Percentiles rank a stretch among this genome's conserved stretches.
These are phyloP conservation scores for Orbilia javanica DNA, from an alignment of 2,329 filamentous ascomycete species.

Conservation along the genomic window DNA sequence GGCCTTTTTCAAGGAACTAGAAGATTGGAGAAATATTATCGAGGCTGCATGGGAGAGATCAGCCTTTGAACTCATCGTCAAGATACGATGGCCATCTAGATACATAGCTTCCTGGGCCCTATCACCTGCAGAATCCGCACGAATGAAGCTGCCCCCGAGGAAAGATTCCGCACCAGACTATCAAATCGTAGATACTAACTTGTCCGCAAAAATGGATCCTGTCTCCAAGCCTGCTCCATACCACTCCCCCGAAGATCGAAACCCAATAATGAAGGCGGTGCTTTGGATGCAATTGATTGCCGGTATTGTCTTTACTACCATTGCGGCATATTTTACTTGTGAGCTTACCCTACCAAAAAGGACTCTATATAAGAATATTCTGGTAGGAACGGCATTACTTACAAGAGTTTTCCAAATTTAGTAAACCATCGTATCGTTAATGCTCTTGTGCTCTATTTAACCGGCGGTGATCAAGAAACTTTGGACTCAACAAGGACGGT, in stretches of 20 bases:
- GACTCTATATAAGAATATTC: no score
- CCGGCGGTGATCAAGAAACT: slow-evolving; percentile 24
- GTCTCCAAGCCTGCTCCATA: background rate
- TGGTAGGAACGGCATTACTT: background rate
- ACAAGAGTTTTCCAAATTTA: background rate
- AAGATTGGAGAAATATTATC: slow-evolving; percentile 52
- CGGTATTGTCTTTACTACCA: slow-evolving; percentile 47
- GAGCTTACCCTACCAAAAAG: background rate
- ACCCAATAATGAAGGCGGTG: slow-evolving; percentile 35
- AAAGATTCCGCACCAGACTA: background rate
- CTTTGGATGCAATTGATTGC: slow-evolving; percentile 57
- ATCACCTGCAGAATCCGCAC: background rate
- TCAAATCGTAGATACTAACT: background rate
- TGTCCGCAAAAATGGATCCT: background rate
- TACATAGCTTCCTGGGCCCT: background rate
- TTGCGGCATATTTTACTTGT: slow-evolving; percentile 48
- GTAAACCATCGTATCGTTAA: slow-evolving; percentile 53
- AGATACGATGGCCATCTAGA: slow-evolving; percentile 45
- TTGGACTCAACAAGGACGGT: slow-evolving; percentile 40
- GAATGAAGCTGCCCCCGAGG: background rate
- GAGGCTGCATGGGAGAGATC: slow-evolving; percentile 34
- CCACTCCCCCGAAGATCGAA: slow-evolving; percentile 6
- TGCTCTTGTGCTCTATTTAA: slow-evolving; percentile 40
- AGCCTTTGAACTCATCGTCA: slow-evolving; percentile 40
- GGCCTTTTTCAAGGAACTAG: slow-evolving; percentile 34